Base-by-base conservation (phyloP, 2,329 filamentous ascomycete species). In the Pseudogymnoascus sp. region DNA sequence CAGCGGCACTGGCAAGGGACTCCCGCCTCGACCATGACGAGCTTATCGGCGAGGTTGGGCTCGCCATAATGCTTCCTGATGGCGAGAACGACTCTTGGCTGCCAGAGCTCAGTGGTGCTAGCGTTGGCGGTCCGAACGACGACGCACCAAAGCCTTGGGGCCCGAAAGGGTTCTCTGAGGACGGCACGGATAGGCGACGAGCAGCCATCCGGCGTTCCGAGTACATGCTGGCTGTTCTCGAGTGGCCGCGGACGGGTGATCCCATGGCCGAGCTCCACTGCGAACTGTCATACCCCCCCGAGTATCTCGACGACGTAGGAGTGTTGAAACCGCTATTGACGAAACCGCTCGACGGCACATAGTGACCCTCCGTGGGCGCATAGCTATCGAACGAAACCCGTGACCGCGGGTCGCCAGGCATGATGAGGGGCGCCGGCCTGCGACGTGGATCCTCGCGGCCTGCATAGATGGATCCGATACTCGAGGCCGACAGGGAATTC, bases 401-500 rank as follows among this genome's bases (percentile, higher is more conserved):
- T 8, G 85, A 80, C 64, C 89, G 82, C 18, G 84, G 82, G 63
- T 94, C 90, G 53, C 83, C 83, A 3, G 88, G 87, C 87, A 95
- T 94, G 64, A 93, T 88, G 18, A 96, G 78, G 0, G 92, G 90
- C 21, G 91, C 86, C 5, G 92, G 92, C 25, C 90, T 84, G 64
- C 89, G 84, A 60, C 91, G 84, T 40, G 82, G 75, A 63, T 91
- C 89, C 50, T 86, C 84, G 21, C 82, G 78, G 1, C 65, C 61
- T 1, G 90, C 92, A 62, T 85, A 78, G 5, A 88, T 86, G 0
- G 91, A 93, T 25, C 85, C 81, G 69, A 97, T 91, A 74, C 91
- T 96, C 0, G 92, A 96, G 1, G 91, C 86, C 0, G 92, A 97
- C 2, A 96, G 77, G 1, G 84, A 85, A 73, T 96, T 96, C 63